These are phyloP conservation scores for Ascocoryne sarcoides DNA, from an alignment of 2,329 filamentous ascomycete species.

Conservation along the genomic window DNA sequence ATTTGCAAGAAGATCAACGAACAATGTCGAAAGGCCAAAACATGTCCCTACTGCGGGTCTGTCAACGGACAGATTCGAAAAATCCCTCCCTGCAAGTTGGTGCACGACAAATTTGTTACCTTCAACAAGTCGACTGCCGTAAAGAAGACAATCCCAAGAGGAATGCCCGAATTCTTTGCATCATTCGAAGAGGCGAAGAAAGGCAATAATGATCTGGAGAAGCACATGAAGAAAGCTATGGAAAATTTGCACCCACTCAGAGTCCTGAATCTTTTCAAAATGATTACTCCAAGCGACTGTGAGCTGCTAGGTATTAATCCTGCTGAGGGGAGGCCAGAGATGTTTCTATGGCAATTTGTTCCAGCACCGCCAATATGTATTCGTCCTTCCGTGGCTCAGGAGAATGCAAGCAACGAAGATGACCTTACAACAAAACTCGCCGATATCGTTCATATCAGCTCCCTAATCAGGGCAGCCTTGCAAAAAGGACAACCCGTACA, in stretches of 20 bases:
- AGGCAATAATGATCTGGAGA: constrained; percentile 74
- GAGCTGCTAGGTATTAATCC: constrained; percentile 86
- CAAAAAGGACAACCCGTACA: constrained; percentile 75
- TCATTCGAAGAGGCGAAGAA: constrained; percentile 76
- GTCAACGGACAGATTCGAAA: constrained; percentile 91
- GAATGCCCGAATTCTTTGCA: constrained; percentile 76
- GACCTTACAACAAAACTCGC: constrained; percentile 95
- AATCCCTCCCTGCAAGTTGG: constrained; percentile 82
- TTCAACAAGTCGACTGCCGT: constrained; percentile 83
- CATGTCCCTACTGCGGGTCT: constrained; percentile 70
- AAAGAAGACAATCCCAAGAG: constrained; percentile 73
- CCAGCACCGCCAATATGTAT: constrained; percentile 93
- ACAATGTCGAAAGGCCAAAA: constrained; percentile 78
- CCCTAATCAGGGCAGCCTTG: constrained; percentile 73
- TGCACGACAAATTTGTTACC: constrained; percentile 83
- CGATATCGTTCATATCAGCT: constrained; percentile 89
- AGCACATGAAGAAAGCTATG: constrained; percentile 83
- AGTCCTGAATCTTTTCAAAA: constrained; percentile 85
- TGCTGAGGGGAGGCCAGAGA: constrained; percentile 79
- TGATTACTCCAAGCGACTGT: constrained; percentile 76
- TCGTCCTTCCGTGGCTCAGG: constrained; percentile 86
- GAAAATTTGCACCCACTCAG: constrained; percentile 88
- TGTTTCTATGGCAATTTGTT: constrained; percentile 96
- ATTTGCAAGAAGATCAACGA: constrained; percentile 84
- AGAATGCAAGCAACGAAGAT: constrained; percentile 88